Conservation (phyloP, 2,329 filamentous ascomycete genomes). For the Exophiala bonariae region DNA sequence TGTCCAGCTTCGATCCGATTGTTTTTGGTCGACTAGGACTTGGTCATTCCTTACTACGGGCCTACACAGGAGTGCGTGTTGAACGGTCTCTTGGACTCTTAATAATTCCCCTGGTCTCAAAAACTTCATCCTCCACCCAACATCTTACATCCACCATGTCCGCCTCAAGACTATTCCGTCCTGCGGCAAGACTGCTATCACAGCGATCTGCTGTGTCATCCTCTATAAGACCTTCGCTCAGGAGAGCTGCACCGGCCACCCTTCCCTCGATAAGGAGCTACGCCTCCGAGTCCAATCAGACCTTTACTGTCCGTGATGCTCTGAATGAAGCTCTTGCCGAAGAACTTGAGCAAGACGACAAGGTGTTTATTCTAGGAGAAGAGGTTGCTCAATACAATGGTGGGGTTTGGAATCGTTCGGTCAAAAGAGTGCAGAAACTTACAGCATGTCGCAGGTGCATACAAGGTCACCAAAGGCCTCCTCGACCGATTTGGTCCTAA, state of each 20-base stretch:
- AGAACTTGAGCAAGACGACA: slow-evolving; percentile 90
- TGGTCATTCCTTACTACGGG: slow-evolving; percentile 30
- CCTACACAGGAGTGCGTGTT: slow-evolving; percentile 42
- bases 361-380: slow-evolving; percentile 95
- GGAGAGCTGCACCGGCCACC: slow-evolving; percentile 43
- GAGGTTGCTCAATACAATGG: slow-evolving; percentile 99
- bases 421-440: not conserved
- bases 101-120: slow-evolving; percentile 1
- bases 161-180: slow-evolving; percentile 63
- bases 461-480: slow-evolving; percentile 98
- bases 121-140: slow-evolving; percentile 42
- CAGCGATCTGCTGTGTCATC: slow-evolving; percentile 45
- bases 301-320: slow-evolving; percentile 95
- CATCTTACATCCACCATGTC: slow-evolving; percentile 50
- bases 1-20: too few species aligned
- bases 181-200: slow-evolving; percentile 62
- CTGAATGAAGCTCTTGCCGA: slow-evolving; percentile 97
- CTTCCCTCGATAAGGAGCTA: slow-evolving; percentile 54
- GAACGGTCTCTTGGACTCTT: not conserved
- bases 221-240: slow-evolving; percentile 36
- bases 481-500: slow-evolving; percentile 96
- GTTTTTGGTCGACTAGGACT: slow-evolving; percentile 1
- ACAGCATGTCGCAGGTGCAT: slow-evolving; percentile 40
- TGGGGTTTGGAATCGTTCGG: slow-evolving; percentile 24
- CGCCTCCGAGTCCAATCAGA: slow-evolving; percentile 68